Percentiles rank a stretch among this genome's conserved stretches.
These are phyloP conservation scores for Phialophora chinensis DNA, from an alignment of 2,329 filamentous ascomycete genomes.

Conservation along the genomic window DNA sequence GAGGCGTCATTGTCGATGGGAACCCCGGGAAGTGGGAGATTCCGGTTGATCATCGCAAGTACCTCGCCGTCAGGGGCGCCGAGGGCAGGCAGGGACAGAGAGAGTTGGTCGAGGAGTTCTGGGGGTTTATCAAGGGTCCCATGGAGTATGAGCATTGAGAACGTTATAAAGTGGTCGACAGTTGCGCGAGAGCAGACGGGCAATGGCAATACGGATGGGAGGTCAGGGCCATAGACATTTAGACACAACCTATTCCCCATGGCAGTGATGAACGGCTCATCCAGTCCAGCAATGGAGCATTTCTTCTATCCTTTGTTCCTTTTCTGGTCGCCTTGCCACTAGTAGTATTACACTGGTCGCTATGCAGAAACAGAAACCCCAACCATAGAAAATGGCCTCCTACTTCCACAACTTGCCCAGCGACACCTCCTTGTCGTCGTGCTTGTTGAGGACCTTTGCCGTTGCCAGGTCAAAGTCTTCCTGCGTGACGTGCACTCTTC, in stretches of 20 bases:
- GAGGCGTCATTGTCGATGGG: constrained; percentile 64
- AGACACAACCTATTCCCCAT: constrained; percentile 9
- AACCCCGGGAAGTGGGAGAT: constrained; percentile 58
- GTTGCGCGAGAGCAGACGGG: background rate
- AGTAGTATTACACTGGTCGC: constrained; percentile 28
- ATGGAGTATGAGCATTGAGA: constrained; percentile 49
- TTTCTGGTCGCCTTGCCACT: constrained; percentile 6
- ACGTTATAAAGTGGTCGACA: constrained; percentile 29
- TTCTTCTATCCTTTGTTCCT: constrained; percentile 18
- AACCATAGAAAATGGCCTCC: constrained; percentile 5
- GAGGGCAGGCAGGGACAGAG: constrained; percentile 41
- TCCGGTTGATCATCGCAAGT: constrained; percentile 62
- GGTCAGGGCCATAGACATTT: constrained; percentile 14
- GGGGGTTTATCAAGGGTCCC: constrained; percentile 47
- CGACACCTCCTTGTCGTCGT: constrained; percentile 96
- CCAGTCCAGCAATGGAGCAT: background rate
- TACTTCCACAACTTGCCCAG: constrained; percentile 86
- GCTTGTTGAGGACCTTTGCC: constrained; percentile 99
- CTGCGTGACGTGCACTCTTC: constrained; percentile 96
- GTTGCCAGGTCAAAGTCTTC: constrained; percentile 99
- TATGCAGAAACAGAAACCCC: constrained; percentile 22
- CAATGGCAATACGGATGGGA: constrained; percentile 2
- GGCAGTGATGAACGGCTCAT: constrained; percentile 1
- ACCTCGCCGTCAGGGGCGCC: constrained; percentile 50
- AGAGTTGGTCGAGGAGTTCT: constrained; percentile 52